Percentiles rank a stretch among this genome's conserved stretches.
phyloP scores from a whole-genome alignment of 129 eudicot species.

The Scalesia atractyloides region DNA sequence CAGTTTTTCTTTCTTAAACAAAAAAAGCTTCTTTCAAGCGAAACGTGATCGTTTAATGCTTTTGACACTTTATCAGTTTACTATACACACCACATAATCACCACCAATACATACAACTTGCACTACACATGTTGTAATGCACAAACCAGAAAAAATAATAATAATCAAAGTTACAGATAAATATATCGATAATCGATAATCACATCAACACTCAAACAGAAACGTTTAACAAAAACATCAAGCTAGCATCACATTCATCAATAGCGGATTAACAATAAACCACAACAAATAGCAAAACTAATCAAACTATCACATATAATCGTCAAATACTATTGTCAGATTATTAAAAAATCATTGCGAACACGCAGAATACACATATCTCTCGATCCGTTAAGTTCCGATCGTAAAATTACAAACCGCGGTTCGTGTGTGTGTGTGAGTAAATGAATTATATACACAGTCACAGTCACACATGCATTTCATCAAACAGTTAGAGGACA shows the following conservation, averaged over 20 bases:
- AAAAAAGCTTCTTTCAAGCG: neutral
- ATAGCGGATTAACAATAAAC: neutral
- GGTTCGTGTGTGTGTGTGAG: too few species aligned
- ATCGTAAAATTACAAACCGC: too few species aligned
- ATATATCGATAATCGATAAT: neutral
- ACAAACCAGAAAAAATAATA: neutral
- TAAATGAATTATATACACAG: neutral
- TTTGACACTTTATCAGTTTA: too few species aligned
- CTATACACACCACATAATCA: too few species aligned
- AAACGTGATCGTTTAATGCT: neutral
- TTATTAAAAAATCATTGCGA: too few species aligned
- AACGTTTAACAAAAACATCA: neutral
- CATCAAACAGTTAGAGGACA: slow-evolving; percentile 16
- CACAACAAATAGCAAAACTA: too few species aligned
- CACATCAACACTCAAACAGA: slow-evolving; percentile 3
- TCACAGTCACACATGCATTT: slow-evolving; percentile 26
- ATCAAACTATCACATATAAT: too few species aligned
- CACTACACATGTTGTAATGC: neutral
- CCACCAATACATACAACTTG: neutral
- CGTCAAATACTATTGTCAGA: too few species aligned
- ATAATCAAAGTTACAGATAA: neutral
- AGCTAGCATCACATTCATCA: slow-evolving; percentile 18
- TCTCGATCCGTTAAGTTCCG: too few species aligned
- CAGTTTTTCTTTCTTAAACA: too few species aligned
- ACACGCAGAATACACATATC: too few species aligned